These are phyloP conservation scores for Trebouxia sp. DNA, from an alignment of 139 green algal species.

Conservation along the genomic window DNA sequence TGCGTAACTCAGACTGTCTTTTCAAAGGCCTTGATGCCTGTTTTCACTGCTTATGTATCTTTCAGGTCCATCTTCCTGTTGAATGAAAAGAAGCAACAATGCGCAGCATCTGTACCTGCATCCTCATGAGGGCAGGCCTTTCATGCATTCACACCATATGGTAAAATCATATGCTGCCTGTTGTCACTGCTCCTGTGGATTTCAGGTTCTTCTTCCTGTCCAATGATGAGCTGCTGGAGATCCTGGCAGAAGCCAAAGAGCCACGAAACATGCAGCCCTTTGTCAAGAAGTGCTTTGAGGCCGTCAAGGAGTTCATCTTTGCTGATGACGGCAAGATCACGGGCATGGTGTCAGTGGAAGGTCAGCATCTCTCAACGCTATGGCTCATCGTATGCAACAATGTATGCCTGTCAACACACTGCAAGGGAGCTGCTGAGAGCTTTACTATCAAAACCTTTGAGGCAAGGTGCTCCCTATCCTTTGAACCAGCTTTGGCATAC, in stretches of 20 bases:
- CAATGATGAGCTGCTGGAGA: constrained; percentile 89
- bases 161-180: no score
- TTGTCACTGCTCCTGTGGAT: no score
- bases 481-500: no score
- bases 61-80: no score
- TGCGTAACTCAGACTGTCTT: no score
- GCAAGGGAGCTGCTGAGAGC: background rate
- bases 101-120: no score
- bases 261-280: constrained; percentile 80
- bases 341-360: constrained; percentile 61
- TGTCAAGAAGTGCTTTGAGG: constrained; percentile 91
- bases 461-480: background rate
- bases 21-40: no score
- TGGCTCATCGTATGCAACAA: background rate
- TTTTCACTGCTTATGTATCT: no score
- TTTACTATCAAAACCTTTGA: background rate
- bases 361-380: background rate
- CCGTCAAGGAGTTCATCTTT: constrained; percentile 54
- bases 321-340: constrained; percentile 50
- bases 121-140: no score
- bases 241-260: constrained; percentile 50
- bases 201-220: constrained; percentile 83
- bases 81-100: no score
- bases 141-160: no score
- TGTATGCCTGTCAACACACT: background rate